Evolutionary conservation across 768 basidiomycete species (phyloP).

Genomic region (Termitomyces sp.): DNA sequence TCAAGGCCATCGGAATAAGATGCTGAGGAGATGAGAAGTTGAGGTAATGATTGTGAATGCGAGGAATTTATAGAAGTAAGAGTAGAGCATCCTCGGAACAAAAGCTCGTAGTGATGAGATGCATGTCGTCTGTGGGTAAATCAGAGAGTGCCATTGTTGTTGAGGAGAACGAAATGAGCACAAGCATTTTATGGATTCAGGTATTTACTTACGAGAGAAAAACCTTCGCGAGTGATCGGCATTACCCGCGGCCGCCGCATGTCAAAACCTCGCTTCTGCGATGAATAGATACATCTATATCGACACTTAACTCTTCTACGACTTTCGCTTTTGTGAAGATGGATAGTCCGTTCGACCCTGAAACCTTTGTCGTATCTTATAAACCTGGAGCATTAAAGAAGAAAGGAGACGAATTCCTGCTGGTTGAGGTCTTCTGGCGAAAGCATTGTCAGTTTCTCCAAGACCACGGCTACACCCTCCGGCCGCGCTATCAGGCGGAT

Average conservation of each 20-base stretch:
- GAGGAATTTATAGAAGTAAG: not conserved
- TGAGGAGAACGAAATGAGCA: not conserved
- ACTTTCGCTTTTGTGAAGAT: not conserved
- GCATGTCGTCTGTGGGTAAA: not conserved
- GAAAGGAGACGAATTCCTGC: not conserved
- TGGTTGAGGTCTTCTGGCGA: not conserved
- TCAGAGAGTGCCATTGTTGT: not conserved
- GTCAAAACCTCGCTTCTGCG: not conserved
- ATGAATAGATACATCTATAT: not conserved
- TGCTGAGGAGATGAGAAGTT: not conserved
- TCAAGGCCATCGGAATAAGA: not conserved
- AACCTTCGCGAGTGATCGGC: not conserved
- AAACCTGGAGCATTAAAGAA: not conserved
- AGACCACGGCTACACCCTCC: not conserved
- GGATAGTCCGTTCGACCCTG: not conserved
- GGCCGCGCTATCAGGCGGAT: constrained; percentile 3
- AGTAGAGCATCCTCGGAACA: not conserved
- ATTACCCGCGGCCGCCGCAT: not conserved
- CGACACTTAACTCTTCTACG: not conserved
- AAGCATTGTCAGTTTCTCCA: not conserved
- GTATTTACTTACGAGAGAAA: not conserved
- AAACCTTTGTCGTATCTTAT: not conserved
- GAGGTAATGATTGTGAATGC: not conserved
- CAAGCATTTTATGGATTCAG: not conserved
- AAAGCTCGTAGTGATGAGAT: not conserved